Evolutionary conservation across 2,329 filamentous ascomycete genomes (phyloP).

Genomic region (Apiospora koreana): DNA sequence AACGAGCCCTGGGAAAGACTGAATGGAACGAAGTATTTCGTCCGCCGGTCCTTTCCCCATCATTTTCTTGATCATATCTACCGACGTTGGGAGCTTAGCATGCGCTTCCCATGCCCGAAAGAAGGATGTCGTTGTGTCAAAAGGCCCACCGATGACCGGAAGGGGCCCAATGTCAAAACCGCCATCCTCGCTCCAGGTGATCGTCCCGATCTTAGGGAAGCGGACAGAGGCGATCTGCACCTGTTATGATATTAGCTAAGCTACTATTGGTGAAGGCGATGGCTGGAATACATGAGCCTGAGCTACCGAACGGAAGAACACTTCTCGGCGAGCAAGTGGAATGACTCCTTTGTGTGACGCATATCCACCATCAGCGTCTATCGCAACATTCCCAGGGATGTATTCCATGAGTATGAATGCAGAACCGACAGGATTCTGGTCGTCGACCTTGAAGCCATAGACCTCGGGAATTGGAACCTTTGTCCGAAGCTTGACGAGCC

Average conservation of each 20-base stretch:
- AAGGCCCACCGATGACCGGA: conserved; percentile 23
- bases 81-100: conserved; percentile 19
- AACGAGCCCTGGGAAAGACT: conserved; percentile 14
- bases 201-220: conserved; percentile 17
- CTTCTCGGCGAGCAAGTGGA: background rate
- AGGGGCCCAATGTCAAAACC: conserved; percentile 23
- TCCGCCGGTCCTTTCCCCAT: conserved; percentile 16
- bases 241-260: background rate
- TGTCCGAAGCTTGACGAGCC: no score
- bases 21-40: background rate
- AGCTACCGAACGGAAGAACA: background rate
- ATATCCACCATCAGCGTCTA: background rate
- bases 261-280: background rate
- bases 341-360: background rate
- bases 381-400: background rate
- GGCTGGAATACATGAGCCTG: background rate
- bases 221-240: background rate
- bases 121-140: conserved; percentile 24
- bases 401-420: background rate
- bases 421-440: background rate
- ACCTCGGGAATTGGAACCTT: background rate
- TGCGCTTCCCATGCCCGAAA: conserved; percentile 24
- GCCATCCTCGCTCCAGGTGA: conserved; percentile 14
- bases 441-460: background rate
- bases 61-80: conserved; percentile 9